Evolutionary conservation across 2,329 filamentous ascomycete genomes (phyloP).

Genomic region (Cladophialophora bantiana): DNA sequence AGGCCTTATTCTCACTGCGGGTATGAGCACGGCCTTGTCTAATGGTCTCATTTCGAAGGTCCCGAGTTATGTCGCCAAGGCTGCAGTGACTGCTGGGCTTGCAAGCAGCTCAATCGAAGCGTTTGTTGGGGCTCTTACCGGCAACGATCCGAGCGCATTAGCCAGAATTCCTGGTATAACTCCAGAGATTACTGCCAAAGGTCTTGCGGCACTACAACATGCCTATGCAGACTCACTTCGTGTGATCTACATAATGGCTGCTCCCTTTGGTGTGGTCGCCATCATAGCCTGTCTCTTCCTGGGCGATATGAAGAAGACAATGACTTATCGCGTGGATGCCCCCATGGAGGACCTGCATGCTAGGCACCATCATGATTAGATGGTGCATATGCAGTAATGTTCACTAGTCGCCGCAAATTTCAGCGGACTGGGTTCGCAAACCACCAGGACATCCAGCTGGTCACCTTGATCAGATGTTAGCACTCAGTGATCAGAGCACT

Average conservation of each 20-base stretch:
- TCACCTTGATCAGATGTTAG: no score
- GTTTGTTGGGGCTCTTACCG: conserved; percentile 13
- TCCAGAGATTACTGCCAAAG: not conserved
- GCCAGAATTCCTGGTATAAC: not conserved
- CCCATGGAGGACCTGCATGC: conserved; percentile 25
- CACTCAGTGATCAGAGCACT: no score
- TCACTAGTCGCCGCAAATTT: no score
- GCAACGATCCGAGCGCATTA: conserved; percentile 25
- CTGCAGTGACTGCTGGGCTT: conserved; percentile 15
- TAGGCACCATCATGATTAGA: conserved; percentile 1
- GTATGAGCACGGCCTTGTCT: conserved; percentile 11
- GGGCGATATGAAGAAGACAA: conserved; percentile 23
- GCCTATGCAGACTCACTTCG: conserved; percentile 17
- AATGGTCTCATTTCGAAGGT: conserved; percentile 7
- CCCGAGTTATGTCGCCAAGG: conserved; percentile 13
- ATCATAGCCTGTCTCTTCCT: conserved; percentile 13
- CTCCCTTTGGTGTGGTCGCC: conserved; percentile 20
- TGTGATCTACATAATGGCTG: conserved; percentile 27
- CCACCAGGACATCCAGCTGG: no score
- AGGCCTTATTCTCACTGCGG: conserved; percentile 2
- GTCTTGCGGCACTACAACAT: conserved; percentile 10
- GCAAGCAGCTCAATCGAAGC: not conserved
- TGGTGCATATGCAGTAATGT: no score
- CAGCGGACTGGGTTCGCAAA: no score
- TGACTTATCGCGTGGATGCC: conserved; percentile 30